These are phyloP conservation scores for Jasminum sambac DNA, from an alignment of 257 asterid species.

Conservation along the genomic window DNA sequence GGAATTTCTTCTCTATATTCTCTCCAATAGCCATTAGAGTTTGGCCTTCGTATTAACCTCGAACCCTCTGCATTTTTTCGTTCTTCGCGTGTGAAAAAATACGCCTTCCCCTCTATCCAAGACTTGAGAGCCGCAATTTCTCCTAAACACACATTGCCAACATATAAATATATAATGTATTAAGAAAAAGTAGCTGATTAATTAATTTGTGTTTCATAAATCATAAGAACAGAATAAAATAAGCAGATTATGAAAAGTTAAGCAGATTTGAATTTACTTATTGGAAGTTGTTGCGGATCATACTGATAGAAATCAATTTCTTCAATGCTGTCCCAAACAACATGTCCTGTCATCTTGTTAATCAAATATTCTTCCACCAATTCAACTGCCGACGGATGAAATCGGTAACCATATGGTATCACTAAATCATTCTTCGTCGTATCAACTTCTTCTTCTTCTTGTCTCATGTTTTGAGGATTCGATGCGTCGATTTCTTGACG, in stretches of 20 bases:
- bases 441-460: background rate
- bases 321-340: background rate
- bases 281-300: background rate
- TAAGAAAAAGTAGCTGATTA: background rate
- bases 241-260: background rate
- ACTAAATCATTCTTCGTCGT: background rate
- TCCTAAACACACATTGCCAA: background rate
- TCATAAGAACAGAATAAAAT: too few species aligned
- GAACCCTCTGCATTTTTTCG: background rate
- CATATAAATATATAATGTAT: background rate
- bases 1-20: background rate
- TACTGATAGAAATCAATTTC: constrained; percentile 1
- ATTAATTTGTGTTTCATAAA: too few species aligned
- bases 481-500: background rate
- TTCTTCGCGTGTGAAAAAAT: background rate
- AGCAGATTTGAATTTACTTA: background rate
- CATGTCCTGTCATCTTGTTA: background rate
- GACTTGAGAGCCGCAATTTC: background rate
- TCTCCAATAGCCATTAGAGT: background rate
- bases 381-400: background rate
- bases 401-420: background rate
- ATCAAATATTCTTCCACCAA: background rate
- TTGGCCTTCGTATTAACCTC: background rate
- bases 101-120: background rate
- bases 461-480: background rate